Percentiles rank a stretch among this genome's conserved stretches.
Conservation (phyloP, 805 yeast species). For the Kodamaea kaohsiungensis region DNA sequence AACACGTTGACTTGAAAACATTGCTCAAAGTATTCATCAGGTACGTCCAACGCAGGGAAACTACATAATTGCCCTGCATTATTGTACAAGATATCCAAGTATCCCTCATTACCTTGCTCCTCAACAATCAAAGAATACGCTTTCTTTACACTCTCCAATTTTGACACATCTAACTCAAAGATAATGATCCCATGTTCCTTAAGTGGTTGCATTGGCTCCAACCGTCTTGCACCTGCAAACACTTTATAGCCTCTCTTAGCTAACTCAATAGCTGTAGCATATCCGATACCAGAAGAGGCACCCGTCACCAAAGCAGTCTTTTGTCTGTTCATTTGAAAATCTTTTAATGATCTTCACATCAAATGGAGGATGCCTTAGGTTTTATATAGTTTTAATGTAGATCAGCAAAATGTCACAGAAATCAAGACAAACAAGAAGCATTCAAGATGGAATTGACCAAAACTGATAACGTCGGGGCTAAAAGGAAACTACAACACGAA, state of each 20-base stretch:
- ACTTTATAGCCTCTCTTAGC: constrained; percentile 57
- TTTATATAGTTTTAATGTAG: too few relatives aligned
- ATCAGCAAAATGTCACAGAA: too few relatives aligned
- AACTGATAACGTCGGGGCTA: too few relatives aligned
- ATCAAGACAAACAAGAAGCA: too few relatives aligned
- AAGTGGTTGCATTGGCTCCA: constrained; percentile 58
- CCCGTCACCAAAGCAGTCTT: constrained; percentile 43
- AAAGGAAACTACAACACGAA: too few relatives aligned
- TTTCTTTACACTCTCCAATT: constrained; percentile 46
- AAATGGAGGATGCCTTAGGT: too few relatives aligned
- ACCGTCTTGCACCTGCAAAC: constrained; percentile 73
- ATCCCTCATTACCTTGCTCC: constrained; percentile 20
- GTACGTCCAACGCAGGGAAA: constrained; percentile 66
- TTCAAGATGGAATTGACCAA: too few relatives aligned
- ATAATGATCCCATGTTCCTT: constrained; percentile 44
- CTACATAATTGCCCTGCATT: constrained; percentile 81
- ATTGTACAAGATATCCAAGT: constrained; percentile 61
- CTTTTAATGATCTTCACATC: too few relatives aligned
- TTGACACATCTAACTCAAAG: constrained; percentile 58
- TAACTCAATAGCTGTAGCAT: constrained; percentile 48
- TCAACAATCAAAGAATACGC: constrained; percentile 43
- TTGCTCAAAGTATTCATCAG: constrained; percentile 51
- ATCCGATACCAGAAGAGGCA: constrained; percentile 59
- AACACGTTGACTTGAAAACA: constrained; percentile 67
- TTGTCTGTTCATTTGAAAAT: constrained; percentile 2